These are phyloP conservation scores for Trypanosoma brucei DNA, from an alignment of 208 protist species.

Conservation along the genomic window DNA sequence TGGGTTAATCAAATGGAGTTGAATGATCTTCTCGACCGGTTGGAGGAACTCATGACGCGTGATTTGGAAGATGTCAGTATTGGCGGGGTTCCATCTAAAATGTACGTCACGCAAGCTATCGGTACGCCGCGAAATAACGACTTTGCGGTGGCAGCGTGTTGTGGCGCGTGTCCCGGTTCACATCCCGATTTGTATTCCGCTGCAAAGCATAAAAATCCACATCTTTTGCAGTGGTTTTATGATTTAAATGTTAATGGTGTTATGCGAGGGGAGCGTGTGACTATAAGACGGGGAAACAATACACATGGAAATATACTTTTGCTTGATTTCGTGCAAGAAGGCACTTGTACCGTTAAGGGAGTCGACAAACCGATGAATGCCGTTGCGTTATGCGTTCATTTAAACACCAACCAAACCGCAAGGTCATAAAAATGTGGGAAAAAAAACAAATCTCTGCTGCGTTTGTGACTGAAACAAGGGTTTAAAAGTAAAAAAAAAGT, in stretches of 20 bases:
- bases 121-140: slow-evolving; percentile 19
- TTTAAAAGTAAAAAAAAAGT: too few relatives aligned
- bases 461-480: too few relatives aligned
- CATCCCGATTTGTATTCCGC: slow-evolving; percentile 17
- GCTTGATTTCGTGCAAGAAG: slow-evolving; percentile 36
- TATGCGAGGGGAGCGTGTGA: slow-evolving; percentile 1
- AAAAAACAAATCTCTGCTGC: too few relatives aligned
- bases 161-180: slow-evolving; percentile 8
- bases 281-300: not conserved
- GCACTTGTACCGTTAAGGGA: slow-evolving; percentile 4
- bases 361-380: slow-evolving; percentile 12
- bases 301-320: slow-evolving; percentile 45
- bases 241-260: slow-evolving; percentile 15
- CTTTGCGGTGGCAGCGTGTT: slow-evolving; percentile 12
- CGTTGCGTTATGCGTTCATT: slow-evolving; percentile 34
- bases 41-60: slow-evolving; percentile 18
- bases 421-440: slow-evolving; percentile 1
- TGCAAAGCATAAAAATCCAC: slow-evolving; percentile 27
- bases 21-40: slow-evolving; percentile 15
- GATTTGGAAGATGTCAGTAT: not conserved
- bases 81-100: slow-evolving; percentile 2
- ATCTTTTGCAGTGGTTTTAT: slow-evolving; percentile 34
- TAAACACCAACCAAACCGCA: slow-evolving; percentile 26
- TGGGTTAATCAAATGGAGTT: slow-evolving; percentile 32
- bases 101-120: slow-evolving; percentile 50